Evolutionary conservation across 352 stramenopile genomes (phyloP).

Genomic region (Phytophthora ohioensis): DNA sequence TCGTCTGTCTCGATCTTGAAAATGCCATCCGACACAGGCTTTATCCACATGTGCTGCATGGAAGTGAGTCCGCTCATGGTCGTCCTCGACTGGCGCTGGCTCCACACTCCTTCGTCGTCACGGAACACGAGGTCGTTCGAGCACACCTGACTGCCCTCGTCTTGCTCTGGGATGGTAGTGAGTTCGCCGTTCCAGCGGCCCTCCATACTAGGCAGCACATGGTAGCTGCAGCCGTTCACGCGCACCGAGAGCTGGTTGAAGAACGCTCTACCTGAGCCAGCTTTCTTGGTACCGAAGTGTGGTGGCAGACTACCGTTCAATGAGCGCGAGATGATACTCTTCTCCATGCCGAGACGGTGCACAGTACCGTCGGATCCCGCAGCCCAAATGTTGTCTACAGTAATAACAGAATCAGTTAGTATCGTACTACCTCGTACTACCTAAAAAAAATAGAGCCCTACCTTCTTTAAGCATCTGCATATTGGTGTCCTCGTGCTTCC

Average conservation of each 20-base stretch:
- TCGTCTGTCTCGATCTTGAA: conserved; percentile 91
- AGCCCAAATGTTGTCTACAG: conserved; percentile 86
- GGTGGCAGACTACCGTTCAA: conserved; percentile 53
- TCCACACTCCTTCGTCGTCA: conserved; percentile 89
- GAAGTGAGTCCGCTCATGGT: conserved; percentile 88
- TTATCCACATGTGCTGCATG: conserved; percentile 91
- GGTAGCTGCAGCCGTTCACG: conserved; percentile 86
- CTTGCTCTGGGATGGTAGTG: conserved; percentile 69
- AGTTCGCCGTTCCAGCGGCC: conserved; percentile 89
- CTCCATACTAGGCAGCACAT: conserved; percentile 88
- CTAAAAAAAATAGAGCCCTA: background rate
- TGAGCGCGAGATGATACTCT: conserved; percentile 82
- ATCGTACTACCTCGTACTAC: conserved; percentile 11
- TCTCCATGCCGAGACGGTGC: conserved; percentile 83
- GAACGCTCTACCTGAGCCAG: conserved; percentile 63
- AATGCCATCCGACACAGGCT: conserved; percentile 86
- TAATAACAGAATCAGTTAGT: conserved; percentile 6
- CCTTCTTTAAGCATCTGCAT: conserved; percentile 84
- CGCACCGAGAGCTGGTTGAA: conserved; percentile 91
- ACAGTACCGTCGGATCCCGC: conserved; percentile 79
- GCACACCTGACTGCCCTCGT: conserved; percentile 88
- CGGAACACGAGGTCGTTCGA: conserved; percentile 88
- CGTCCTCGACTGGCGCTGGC: conserved; percentile 84
- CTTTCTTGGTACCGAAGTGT: conserved; percentile 71
- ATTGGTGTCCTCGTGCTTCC: conserved; percentile 84